Base-by-base conservation (phyloP, 2,329 filamentous ascomycete species). In the Xylaria sp. region DNA sequence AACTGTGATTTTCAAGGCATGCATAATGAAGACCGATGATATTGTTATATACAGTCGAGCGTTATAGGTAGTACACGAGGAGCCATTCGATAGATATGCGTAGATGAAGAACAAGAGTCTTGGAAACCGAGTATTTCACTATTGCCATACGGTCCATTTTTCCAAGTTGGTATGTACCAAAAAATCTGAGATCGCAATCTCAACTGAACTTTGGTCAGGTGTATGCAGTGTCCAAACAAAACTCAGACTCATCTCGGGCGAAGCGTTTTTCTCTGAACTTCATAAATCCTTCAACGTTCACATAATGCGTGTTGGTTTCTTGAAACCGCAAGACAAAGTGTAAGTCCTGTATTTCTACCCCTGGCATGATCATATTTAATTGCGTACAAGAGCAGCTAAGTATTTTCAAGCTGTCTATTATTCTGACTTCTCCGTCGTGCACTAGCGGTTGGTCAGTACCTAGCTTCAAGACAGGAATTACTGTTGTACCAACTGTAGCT, bases 91-190 rank as follows among this genome's bases (percentile, higher is more conserved):
- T 58, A 56, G 56, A 57, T 39, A 25, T 48, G 43, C 57, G 46
- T 36, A 55, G 20, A 66, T 56, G 67, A 67, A 15, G 63, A 67
- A n/a, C 43, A 39, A 33, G 9, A 18, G 3, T 18, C 36, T 46
- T 64, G 31, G 15, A 52, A 48, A 20, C 39, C 23, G 12, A 31
- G 23, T 9, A 9, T 62, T 43, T 39, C 25, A 18, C 6, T 20
- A 20, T 3, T 10, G 12, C n/a, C n/a, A 39, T 10, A 15, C 41
- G 12, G 48, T 20, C 46, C 10, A 48, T 33, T 41, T 48, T 36
- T 6, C 13, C 6, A 43, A 6, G 4, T 25, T 10, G 10, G 6
- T 15, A 25, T 23, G 8, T 62, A 46, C n/a, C 20, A 41, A 52
- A 36, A 2, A 25, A 15, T 31, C 4, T 55, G 39, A 18, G 15